A percentile compares a stretch with the other conserved stretches of the same genome.
Conservation (phyloP, 495 filamentous ascomycete species). For the Hypoxylon cercidicola region DNA sequence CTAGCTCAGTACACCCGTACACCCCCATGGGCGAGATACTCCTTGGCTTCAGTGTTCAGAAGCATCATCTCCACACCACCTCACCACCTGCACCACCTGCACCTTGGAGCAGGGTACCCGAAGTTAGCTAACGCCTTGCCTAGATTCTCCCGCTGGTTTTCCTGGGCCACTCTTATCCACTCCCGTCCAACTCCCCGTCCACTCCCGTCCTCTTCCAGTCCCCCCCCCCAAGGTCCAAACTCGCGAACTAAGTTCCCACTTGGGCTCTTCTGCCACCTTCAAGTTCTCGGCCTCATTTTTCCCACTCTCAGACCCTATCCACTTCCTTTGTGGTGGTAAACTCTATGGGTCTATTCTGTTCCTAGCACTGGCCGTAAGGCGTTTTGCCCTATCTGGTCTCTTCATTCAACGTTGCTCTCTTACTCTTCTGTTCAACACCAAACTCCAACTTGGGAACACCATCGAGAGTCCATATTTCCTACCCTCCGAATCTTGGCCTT, state of each 20-base stretch:
- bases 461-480: constrained; percentile 9
- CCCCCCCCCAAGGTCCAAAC: constrained; percentile 13
- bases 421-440: constrained; percentile 23
- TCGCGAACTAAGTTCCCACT: constrained; percentile 39
- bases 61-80: constrained; percentile 30
- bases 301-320: constrained; percentile 34
- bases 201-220: constrained; percentile 19
- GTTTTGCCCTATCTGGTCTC: constrained; percentile 32
- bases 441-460: constrained; percentile 14
- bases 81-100: too few species aligned
- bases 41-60: background rate
- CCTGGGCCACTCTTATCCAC: constrained; percentile 3
- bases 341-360: constrained; percentile 36
- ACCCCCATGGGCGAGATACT: constrained; percentile 20
- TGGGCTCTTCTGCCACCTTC: constrained; percentile 31
- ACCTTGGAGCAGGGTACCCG: background rate
- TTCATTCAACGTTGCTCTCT: constrained; percentile 33
- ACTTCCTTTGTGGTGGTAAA: constrained; percentile 26
- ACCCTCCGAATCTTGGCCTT: constrained; percentile 24
- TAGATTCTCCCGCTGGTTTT: constrained; percentile 39
- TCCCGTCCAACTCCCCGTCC: constrained; percentile 18
- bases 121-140: background rate
- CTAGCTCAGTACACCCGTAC: constrained; percentile 10
- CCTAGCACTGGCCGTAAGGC: constrained; percentile 27
- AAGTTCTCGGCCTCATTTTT: constrained; percentile 44